Evolutionary conservation across 257 asterid genomes (phyloP), one percentile per base, ranked within the genome.

Genomic region (Nicotiana undulata): DNA sequence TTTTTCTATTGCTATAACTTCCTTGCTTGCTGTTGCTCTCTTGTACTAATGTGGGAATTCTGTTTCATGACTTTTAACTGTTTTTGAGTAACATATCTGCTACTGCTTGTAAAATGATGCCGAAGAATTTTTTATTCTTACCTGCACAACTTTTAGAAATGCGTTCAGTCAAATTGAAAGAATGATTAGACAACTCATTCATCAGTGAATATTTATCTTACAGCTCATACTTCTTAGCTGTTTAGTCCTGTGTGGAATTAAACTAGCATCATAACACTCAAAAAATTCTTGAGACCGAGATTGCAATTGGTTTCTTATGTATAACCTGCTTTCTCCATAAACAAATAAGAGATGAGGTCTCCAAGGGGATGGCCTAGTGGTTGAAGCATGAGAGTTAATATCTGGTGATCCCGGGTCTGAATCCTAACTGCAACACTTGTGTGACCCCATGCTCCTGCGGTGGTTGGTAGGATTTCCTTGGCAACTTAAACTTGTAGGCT

Each of bases 1-100:
- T 76, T 18, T 79, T 79, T 31, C 76, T 80, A 74, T 77, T 80
- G 58, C 85, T 58, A 61, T 76, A 37, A 68, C 46, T 61, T 79
- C 16, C 26, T 40, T 26, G 26, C 75, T 18, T 59, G 59, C 63
- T 49, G 28, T 49, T 49, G 17, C 51, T 49, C 34, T 49, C 79
- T 49, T 26, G 26, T 74, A 74, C 63, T 74, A 49, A 49, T 49
- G 16, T 2, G 5, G 51, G 26, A 49, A 24, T 61, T 49, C 79
- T 74, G 3, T 49, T 49, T 74, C 61, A 49, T 74, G 61, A 46
- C 40, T 72, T 72, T 24, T 49, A 74, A 26, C 26, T 49, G 28
- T 49, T 74, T 74, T 16, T 49, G 51, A 49, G 13, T 49, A 49
- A 46, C 16, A 3, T 16, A 2, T 46, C 79, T 49, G 26, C 79